phyloP scores from a whole-genome alignment of 495 filamentous ascomycete genomes.

The Penicillium cinerascens region DNA sequence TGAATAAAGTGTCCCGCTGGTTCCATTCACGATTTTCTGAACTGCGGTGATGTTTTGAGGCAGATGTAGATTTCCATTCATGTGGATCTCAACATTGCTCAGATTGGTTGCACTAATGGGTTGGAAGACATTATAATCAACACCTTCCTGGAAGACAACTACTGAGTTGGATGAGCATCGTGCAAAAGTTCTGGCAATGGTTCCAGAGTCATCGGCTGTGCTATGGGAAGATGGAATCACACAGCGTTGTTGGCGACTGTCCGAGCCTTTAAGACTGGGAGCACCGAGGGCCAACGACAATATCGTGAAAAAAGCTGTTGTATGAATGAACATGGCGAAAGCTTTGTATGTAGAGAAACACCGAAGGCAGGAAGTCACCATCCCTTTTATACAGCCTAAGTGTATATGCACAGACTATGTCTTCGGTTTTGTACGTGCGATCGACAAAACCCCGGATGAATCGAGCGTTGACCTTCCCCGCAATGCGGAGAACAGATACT shows the following conservation, averaged over 20 bases:
- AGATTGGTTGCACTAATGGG: conserved; percentile 37
- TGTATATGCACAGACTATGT: neutral
- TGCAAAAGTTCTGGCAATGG: conserved; percentile 26
- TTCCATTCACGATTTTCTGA: conserved; percentile 31
- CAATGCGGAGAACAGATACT: conserved; percentile 12
- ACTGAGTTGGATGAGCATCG: conserved; percentile 31
- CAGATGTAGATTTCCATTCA: conserved; percentile 40
- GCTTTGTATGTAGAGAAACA: neutral
- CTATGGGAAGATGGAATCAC: conserved; percentile 24
- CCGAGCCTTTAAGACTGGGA: conserved; percentile 2
- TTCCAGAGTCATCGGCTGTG: conserved; percentile 34
- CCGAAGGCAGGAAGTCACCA: neutral
- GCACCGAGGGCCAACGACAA: conserved; percentile 9
- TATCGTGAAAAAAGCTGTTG: neutral
- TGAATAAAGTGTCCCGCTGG: conserved; percentile 7
- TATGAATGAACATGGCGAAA: conserved; percentile 8
- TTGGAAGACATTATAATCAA: conserved; percentile 37
- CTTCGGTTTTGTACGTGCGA: too few species aligned
- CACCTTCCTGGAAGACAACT: conserved; percentile 34
- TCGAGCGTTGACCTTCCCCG: conserved; percentile 1
- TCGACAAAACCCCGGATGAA: conserved; percentile 1
- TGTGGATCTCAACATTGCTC: conserved; percentile 38
- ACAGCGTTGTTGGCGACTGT: conserved; percentile 14
- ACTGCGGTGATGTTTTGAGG: conserved; percentile 34
- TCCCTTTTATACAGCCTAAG: neutral